Percentiles rank a stretch among this genome's conserved stretches.
Conservation (phyloP, 23 red algal genomes). For the Rhodosorus marinus region DNA sequence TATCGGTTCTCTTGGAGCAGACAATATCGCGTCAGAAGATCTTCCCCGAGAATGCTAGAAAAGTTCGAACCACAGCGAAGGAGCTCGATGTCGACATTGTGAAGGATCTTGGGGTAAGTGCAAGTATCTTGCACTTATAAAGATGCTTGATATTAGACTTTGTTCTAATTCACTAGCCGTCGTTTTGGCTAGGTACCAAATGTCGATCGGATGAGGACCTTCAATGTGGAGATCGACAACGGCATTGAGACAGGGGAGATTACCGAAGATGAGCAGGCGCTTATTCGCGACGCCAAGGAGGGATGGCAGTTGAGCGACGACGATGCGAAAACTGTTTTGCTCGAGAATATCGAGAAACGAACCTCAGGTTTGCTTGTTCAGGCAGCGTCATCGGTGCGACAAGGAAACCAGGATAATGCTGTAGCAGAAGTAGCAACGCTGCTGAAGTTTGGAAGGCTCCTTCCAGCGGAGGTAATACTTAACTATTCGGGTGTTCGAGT, state of each 20-base stretch:
- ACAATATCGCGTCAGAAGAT: slow-evolving; percentile 48
- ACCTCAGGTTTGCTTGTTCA: slow-evolving; percentile 58
- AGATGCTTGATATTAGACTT: too few species aligned
- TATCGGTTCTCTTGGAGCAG: slow-evolving; percentile 47
- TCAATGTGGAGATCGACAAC: slow-evolving; percentile 72
- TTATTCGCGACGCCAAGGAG: slow-evolving; percentile 36
- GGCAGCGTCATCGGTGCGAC: slow-evolving; percentile 62
- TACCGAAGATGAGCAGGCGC: slow-evolving; percentile 46
- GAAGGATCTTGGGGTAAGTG: slow-evolving; percentile 33
- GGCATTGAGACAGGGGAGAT: slow-evolving; percentile 84
- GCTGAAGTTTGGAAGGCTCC: slow-evolving; percentile 74
- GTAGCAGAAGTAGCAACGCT: slow-evolving; percentile 56
- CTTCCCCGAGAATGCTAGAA: slow-evolving; percentile 40
- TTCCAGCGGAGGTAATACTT: slow-evolving; percentile 76
- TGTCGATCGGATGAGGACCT: slow-evolving; percentile 49
- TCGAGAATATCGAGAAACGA: slow-evolving; percentile 73
- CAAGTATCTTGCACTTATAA: too few species aligned
- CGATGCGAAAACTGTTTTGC: slow-evolving; percentile 31
- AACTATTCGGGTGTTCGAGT: too few species aligned
- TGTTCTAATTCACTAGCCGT: too few species aligned
- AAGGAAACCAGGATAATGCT: slow-evolving; percentile 27
- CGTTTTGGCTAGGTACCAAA: too few species aligned
- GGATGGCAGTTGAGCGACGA: slow-evolving; percentile 41
- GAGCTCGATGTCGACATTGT: slow-evolving; percentile 67
- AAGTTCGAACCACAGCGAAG: slow-evolving; percentile 40